A percentile compares a stretch with the other conserved stretches of the same genome.
Conservation (phyloP, 1,284 basidiomycete species). For the Vanrija sp. region DNA sequence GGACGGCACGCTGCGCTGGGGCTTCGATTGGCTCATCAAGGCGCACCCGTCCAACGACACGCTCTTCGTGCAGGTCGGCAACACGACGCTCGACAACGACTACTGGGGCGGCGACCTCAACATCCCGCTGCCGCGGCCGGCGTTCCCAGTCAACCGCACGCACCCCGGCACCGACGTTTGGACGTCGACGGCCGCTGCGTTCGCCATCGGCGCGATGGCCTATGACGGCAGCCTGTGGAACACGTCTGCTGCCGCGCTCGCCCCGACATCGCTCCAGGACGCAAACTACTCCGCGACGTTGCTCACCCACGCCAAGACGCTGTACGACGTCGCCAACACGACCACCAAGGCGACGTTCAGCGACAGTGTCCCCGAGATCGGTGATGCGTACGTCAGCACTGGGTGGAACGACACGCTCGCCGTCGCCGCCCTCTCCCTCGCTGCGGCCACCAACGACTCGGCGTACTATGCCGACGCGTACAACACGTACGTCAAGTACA, state of each 20-base stretch:
- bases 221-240: conserved; percentile 61
- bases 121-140: conserved; percentile 69
- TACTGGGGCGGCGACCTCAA: conserved; percentile 74
- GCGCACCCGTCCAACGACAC: conserved; percentile 71
- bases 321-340: conserved; percentile 67
- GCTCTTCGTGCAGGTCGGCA: conserved; percentile 72
- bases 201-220: conserved; percentile 75
- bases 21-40: conserved; percentile 86
- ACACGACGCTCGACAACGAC: conserved; percentile 63
- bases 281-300: conserved; percentile 66
- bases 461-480: conserved; percentile 63
- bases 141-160: conserved; percentile 70
- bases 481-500: conserved; percentile 59
- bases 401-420: conserved; percentile 49
- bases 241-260: conserved; percentile 48
- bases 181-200: conserved; percentile 73
- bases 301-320: conserved; percentile 64
- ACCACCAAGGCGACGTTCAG: conserved; percentile 26
- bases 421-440: conserved; percentile 69
- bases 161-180: conserved; percentile 83
- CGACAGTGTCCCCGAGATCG: conserved; percentile 63
- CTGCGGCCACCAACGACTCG: conserved; percentile 62
- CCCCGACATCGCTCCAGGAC: conserved; percentile 66
- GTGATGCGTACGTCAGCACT: conserved; percentile 67
- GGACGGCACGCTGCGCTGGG: conserved; percentile 80